Evolutionary conservation across 2,329 filamentous ascomycete species (phyloP), one percentile per base, ranked within the genome.

Genomic region (Alternaria alternata): DNA sequence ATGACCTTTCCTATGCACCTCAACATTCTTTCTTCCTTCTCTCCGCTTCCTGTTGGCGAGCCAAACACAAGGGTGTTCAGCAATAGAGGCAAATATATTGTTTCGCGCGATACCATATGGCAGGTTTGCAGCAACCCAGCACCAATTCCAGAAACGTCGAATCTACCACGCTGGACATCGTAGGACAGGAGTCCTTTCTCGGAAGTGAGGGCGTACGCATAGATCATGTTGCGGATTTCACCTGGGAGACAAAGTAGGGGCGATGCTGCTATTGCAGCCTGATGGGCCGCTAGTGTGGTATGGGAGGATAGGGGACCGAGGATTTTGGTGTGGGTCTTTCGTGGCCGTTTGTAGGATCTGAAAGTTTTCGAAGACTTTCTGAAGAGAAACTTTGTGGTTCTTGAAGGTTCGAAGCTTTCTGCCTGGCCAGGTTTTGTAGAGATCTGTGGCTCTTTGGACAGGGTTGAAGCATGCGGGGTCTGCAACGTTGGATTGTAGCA

Each of bases 191-290:
- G 22, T 7, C 46, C 30, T 18, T 43, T 57, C 3, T 57, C 39
- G 8, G 58, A 49, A 2, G 59, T 65, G 7, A 67, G 55, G 3
- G 66, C 61, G 24, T 62, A 47, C 5, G 28, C 7, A n/a, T 56
- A 68, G 28, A 68, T 67, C 26, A 60, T 48, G 42, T 38, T 38
- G 32, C 64, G 59, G 16, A 70, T 34, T 32, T 70, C 67, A 39
- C 54, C 47, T 1, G 64, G 64, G 14, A 70, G 62, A 11, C 39
- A 11, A 14, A 68, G 57, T 22, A 67, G 54, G 11, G 53, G 55
- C 4, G 62, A 63, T 26, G 18, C 38, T 9, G n/a, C 28, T n/a
- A 46, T 26, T 4, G 32, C 39, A 7, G 39, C 36, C 24, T 24
- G 26, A 3, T 52, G 34, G 3, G n/a, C 22, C 14, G 34, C 38